phyloP scores from a whole-genome alignment of 306 rosid species.

The Arachis hypogaea region DNA sequence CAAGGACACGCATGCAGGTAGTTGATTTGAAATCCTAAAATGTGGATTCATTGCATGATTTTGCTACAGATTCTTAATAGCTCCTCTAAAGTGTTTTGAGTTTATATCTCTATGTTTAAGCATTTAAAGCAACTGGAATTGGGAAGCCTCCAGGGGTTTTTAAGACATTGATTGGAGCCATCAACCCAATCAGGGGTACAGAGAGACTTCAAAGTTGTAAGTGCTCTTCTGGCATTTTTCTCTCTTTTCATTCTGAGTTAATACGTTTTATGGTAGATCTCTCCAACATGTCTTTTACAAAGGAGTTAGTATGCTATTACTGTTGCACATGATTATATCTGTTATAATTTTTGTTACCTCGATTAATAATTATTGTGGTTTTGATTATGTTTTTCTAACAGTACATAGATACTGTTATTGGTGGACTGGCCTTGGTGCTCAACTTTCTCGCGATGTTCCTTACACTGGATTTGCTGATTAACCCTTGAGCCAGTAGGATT shows the following conservation, averaged over 20 bases:
- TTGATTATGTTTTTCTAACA: conserved; percentile 29
- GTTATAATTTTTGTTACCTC: conserved; percentile 27
- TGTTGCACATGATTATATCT: conserved; percentile 15
- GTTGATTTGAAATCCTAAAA: background rate
- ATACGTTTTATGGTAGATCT: conserved; percentile 17
- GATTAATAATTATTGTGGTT: background rate
- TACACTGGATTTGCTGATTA: conserved; percentile 94
- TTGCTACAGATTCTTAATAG: no score
- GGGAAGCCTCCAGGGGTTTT: conserved; percentile 81
- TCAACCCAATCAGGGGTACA: conserved; percentile 54
- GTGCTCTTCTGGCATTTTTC: conserved; percentile 33
- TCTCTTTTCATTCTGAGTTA: conserved; percentile 22
- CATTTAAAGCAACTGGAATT: conserved; percentile 60
- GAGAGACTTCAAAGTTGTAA: conserved; percentile 59
- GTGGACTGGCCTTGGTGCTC: conserved; percentile 99
- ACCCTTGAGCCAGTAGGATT: conserved; percentile 88
- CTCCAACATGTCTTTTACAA: background rate
- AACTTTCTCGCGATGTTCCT: conserved; percentile 93
- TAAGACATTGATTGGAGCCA: conserved; percentile 77
- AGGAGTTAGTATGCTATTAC: conserved; percentile 13
- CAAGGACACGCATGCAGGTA: conserved; percentile 99
- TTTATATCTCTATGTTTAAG: conserved; percentile 48
- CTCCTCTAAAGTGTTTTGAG: conserved; percentile 8
- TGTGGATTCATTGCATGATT: background rate
- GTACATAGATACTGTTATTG: conserved; percentile 69